These are phyloP conservation scores for Panellus pusillus DNA, from an alignment of 768 basidiomycete genomes.

Conservation along the genomic window DNA sequence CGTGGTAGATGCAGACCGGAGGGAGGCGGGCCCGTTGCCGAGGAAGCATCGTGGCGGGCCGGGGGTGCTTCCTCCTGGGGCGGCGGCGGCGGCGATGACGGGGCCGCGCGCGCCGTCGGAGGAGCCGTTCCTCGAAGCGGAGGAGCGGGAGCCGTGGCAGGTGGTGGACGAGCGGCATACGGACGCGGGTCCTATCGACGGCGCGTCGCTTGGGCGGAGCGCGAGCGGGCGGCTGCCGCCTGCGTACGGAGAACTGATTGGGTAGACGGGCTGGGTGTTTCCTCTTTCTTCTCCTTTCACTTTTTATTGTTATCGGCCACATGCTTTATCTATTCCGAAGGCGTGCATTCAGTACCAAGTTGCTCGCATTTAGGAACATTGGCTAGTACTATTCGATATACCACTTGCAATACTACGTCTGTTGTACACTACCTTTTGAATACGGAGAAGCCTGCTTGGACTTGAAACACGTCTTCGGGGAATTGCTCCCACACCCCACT, in stretches of 20 bases:
- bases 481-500: too few species aligned
- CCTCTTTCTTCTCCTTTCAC: not conserved
- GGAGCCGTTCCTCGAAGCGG: conserved; percentile 19
- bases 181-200: conserved; percentile 23
- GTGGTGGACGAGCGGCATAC: conserved; percentile 16
- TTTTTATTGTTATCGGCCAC: too few species aligned
- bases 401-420: too few species aligned
- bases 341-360: too few species aligned
- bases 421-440: too few species aligned
- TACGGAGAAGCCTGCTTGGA: too few species aligned
- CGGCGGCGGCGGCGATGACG: not conserved
- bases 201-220: conserved; percentile 13
- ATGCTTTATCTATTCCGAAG: too few species aligned
- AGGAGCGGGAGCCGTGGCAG: not conserved
- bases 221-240: conserved; percentile 24
- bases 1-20: not conserved
- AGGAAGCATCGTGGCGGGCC: conserved; percentile 2
- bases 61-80: not conserved
- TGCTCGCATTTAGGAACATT: too few species aligned
- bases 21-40: conserved; percentile 17
- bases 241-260: conserved; percentile 25
- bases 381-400: too few species aligned
- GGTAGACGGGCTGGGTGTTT: not conserved
- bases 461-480: too few species aligned
- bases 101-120: conserved; percentile 7